Evolutionary conservation across 2,329 filamentous ascomycete genomes (phyloP).

Genomic region (Colletotrichum sp.): DNA sequence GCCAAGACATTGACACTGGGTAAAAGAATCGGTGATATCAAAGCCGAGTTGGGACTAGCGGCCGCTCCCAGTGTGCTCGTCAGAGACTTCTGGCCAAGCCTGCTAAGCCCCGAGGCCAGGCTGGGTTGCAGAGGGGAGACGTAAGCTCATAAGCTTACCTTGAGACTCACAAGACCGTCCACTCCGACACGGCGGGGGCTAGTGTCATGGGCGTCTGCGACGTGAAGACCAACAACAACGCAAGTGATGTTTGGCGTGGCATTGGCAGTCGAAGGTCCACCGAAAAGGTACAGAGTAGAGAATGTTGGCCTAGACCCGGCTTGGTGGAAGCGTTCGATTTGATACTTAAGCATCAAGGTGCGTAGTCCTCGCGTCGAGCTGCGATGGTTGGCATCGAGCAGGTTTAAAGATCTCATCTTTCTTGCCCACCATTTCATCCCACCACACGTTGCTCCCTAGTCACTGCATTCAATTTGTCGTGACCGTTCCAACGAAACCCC

Average conservation of each 20-base stretch:
- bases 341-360: not conserved
- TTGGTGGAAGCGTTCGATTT: not conserved
- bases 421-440: not conserved
- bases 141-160: slow-evolving; percentile 21
- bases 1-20: not conserved
- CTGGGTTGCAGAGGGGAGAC: slow-evolving; percentile 6
- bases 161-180: not conserved
- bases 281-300: not conserved
- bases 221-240: not conserved
- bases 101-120: not conserved
- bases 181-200: not conserved
- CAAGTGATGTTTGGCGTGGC: not conserved
- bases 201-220: not conserved
- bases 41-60: not conserved
- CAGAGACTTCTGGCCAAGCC: slow-evolving; percentile 13
- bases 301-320: not conserved
- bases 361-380: not conserved
- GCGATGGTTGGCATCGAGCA: not conserved
- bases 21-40: not conserved
- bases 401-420: not conserved
- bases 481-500: not conserved
- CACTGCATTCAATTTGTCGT: not conserved
- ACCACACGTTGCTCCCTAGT: not conserved
- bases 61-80: not conserved
- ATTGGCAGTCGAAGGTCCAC: not conserved